These are phyloP conservation scores for Lasiosphaeria ovina DNA, from an alignment of 495 filamentous ascomycete species.

Conservation along the genomic window DNA sequence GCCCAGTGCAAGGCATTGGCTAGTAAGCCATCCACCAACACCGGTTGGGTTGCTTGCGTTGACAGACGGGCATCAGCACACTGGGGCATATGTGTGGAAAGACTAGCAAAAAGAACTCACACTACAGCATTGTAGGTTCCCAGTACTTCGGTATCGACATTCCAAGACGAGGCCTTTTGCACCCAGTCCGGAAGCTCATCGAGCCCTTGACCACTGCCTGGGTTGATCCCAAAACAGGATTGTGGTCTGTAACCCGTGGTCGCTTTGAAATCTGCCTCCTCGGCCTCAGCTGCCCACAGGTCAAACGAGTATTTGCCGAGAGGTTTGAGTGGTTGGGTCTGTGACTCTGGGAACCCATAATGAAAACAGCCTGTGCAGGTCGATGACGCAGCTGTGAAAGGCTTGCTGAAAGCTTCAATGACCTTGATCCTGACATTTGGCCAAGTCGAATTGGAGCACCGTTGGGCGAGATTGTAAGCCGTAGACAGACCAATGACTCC, in stretches of 20 bases:
- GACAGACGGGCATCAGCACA: no score
- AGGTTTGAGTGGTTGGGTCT: neutral
- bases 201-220: neutral
- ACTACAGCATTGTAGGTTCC: no score
- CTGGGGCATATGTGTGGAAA: no score
- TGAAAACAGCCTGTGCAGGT: slow-evolving; percentile 7
- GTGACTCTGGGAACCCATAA: neutral
- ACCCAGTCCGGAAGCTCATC: slow-evolving; percentile 3
- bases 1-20: neutral
- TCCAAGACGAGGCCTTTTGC: no score
- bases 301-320: slow-evolving; percentile 4
- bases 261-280: neutral
- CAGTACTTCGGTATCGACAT: no score
- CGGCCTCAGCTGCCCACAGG: neutral
- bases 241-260: neutral
- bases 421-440: neutral
- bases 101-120: no score
- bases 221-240: neutral
- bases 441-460: no score
- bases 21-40: no score
- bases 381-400: slow-evolving; percentile 3
- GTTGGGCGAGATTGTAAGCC: slow-evolving; percentile 5
- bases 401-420: slow-evolving; percentile 1
- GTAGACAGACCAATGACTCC: slow-evolving; percentile 10
- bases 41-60: no score